Conservation (phyloP, 208 protist genomes). For the Acanthamoeba culbertsoni region DNA sequence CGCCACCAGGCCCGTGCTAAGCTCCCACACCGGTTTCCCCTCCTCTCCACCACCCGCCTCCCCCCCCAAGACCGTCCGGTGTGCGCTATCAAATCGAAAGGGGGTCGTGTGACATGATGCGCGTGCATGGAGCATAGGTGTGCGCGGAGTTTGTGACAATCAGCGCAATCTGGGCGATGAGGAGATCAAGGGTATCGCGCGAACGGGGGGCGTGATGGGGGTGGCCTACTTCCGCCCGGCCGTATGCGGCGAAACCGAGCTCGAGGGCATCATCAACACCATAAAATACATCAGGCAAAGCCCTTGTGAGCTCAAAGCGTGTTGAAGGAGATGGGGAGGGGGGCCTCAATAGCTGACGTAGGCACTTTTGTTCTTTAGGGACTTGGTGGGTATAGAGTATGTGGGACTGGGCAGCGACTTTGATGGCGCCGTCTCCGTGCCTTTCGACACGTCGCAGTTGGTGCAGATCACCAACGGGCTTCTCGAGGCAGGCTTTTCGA, state of each 20-base stretch:
- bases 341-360: too few species aligned
- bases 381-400: constrained; percentile 48
- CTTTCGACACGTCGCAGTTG: constrained; percentile 56
- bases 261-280: constrained; percentile 40
- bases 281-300: constrained; percentile 18
- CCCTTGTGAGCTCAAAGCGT: not conserved
- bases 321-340: not conserved
- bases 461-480: constrained; percentile 57
- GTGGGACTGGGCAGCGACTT: constrained; percentile 56
- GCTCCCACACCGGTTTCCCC: constrained; percentile 10
- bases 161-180: constrained; percentile 35
- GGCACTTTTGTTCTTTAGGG: too few species aligned
- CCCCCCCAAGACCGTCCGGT: too few species aligned
- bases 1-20: constrained; percentile 21
- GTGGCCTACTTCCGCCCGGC: constrained; percentile 57
- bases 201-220: not conserved
- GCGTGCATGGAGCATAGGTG: not conserved
- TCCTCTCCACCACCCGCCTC: not conserved
- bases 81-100: not conserved
- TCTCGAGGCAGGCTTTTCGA: not conserved
- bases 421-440: constrained; percentile 7
- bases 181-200: constrained; percentile 51
- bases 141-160: constrained; percentile 35
- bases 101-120: not conserved
- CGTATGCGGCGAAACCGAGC: constrained; percentile 37